Evolutionary conservation across 331 rosid species (phyloP).

Genomic region (Pyracantha coccinea): DNA sequence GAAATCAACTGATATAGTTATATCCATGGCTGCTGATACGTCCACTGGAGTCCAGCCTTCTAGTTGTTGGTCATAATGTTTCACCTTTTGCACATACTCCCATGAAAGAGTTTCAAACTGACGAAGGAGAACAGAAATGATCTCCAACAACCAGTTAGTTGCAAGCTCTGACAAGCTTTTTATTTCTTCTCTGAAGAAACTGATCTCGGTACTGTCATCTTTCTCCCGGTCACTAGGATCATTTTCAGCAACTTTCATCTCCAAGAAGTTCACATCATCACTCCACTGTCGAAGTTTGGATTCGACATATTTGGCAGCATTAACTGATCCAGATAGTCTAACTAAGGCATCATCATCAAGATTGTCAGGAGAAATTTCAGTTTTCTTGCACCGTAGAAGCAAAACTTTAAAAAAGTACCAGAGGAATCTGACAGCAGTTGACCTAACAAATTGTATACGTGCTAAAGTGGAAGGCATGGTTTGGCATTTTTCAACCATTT

Average conservation of each 20-base stretch:
- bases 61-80: constrained; percentile 24
- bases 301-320: constrained; percentile 55
- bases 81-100: constrained; percentile 42
- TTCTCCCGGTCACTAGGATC: constrained; percentile 24
- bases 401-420: constrained; percentile 63
- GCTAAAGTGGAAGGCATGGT: constrained; percentile 44
- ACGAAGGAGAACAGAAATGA: constrained; percentile 49
- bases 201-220: constrained; percentile 10
- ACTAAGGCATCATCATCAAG: constrained; percentile 29
- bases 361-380: constrained; percentile 27
- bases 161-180: constrained; percentile 55
- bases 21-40: constrained; percentile 22
- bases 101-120: constrained; percentile 56
- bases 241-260: constrained; percentile 62
- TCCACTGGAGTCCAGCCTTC: constrained; percentile 13
- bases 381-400: constrained; percentile 41
- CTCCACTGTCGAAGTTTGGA: constrained; percentile 57
- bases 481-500: constrained; percentile 52
- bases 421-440: constrained; percentile 53
- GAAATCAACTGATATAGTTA: constrained; percentile 35
- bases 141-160: constrained; percentile 67
- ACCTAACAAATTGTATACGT: constrained; percentile 43
- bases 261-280: constrained; percentile 52
- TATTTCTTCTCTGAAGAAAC: constrained; percentile 55
- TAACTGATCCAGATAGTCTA: constrained; percentile 42